phyloP scores from a whole-genome alignment of 2,329 filamentous ascomycete genomes.

The Penicillium polonicum region DNA sequence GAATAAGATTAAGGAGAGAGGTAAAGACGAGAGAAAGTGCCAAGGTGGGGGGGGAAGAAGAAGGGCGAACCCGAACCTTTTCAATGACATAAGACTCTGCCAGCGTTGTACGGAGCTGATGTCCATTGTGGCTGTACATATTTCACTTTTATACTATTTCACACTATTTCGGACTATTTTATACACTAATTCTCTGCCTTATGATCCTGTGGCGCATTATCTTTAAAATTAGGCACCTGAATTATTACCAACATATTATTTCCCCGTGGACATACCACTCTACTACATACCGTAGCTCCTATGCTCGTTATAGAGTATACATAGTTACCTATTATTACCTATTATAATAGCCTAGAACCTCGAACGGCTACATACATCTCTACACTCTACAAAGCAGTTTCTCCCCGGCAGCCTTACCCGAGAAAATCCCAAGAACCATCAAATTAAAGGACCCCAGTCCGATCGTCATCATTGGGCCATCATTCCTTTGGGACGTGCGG shows the following conservation, averaged over 20 bases:
- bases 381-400: neutral
- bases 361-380: neutral
- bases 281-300: neutral
- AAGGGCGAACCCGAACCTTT: slow-evolving; percentile 17
- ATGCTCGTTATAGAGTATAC: neutral
- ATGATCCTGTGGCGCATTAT: slow-evolving; percentile 12
- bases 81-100: slow-evolving; percentile 27
- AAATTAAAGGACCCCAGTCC: neutral
- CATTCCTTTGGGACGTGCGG: neutral
- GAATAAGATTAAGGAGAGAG: slow-evolving; percentile 4
- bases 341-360: neutral
- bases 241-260: neutral
- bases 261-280: too few relatives aligned
- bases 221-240: slow-evolving; percentile 9
- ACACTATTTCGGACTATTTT: neutral
- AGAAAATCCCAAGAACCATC: neutral
- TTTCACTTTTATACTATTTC: neutral
- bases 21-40: slow-evolving; percentile 16
- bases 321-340: neutral
- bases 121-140: slow-evolving; percentile 13
- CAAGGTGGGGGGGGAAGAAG: slow-evolving; percentile 3
- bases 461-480: slow-evolving; percentile 7
- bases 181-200: neutral
- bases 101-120: slow-evolving; percentile 1
- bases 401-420: slow-evolving; percentile 8